Evolutionary conservation across 2,329 filamentous ascomycete species (phyloP).

Genomic region (Cladosporium oxysporum): DNA sequence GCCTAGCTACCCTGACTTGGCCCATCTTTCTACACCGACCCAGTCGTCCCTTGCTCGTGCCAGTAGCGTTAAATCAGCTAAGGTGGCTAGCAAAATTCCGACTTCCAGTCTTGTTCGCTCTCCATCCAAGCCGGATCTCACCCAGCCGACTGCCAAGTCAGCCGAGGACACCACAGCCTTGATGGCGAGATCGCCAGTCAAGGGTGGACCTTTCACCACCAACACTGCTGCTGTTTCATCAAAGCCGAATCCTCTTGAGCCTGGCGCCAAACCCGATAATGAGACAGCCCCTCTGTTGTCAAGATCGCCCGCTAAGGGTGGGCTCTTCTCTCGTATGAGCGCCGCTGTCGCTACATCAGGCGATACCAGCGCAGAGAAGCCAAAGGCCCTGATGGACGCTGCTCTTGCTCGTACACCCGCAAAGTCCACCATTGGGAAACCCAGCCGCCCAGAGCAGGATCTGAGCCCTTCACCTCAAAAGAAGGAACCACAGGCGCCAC

Average conservation of each 20-base stretch:
- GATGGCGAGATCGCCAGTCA: slow-evolving; percentile 23
- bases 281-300: slow-evolving; percentile 29
- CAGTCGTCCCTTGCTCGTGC: slow-evolving; percentile 70
- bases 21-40: slow-evolving; percentile 71
- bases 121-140: slow-evolving; percentile 26
- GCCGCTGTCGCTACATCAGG: background rate
- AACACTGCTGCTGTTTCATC: background rate
- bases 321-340: slow-evolving; percentile 5
- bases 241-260: background rate
- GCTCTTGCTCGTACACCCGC: slow-evolving; percentile 32
- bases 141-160: slow-evolving; percentile 18
- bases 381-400: slow-evolving; percentile 24
- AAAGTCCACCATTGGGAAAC: slow-evolving; percentile 21
- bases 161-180: slow-evolving; percentile 9
- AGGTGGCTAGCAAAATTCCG: slow-evolving; percentile 38
- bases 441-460: slow-evolving; percentile 10
- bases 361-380: slow-evolving; percentile 18
- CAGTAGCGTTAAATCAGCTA: slow-evolving; percentile 52
- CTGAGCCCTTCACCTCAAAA: slow-evolving; percentile 19
- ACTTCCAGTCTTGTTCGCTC: slow-evolving; percentile 29
- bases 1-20: slow-evolving; percentile 52
- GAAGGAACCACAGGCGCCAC: slow-evolving; percentile 23
- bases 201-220: slow-evolving; percentile 10
- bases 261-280: slow-evolving; percentile 13
- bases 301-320: slow-evolving; percentile 29